These are phyloP conservation scores for Penicillium ucsense DNA, from an alignment of 495 filamentous ascomycete genomes.

Conservation along the genomic window DNA sequence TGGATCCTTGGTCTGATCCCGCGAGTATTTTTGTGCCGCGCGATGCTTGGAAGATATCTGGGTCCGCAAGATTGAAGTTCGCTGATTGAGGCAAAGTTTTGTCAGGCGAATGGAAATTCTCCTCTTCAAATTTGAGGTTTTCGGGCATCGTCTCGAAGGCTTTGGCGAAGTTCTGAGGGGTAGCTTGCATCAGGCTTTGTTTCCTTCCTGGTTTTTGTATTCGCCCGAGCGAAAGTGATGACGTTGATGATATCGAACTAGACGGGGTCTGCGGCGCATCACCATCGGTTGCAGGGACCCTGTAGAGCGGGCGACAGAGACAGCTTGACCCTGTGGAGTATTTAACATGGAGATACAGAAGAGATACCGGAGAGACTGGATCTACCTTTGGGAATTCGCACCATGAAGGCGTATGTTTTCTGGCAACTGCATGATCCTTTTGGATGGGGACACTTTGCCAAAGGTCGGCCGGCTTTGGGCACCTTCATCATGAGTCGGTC, in stretches of 20 bases:
- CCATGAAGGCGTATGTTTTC: slow-evolving; percentile 42
- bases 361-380: not conserved
- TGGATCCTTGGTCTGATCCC: not conserved
- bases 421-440: slow-evolving; percentile 50
- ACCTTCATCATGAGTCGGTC: slow-evolving; percentile 69
- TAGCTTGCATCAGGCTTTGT: slow-evolving; percentile 18
- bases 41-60: too few species aligned
- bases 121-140: slow-evolving; percentile 16
- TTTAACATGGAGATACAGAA: not conserved
- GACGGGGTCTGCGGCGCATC: slow-evolving; percentile 9
- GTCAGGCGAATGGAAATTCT: slow-evolving; percentile 2
- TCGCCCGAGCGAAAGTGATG: slow-evolving; percentile 12
- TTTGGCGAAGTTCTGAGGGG: slow-evolving; percentile 19
- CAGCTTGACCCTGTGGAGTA: slow-evolving; percentile 22
- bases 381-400: slow-evolving; percentile 40
- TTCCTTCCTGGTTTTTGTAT: slow-evolving; percentile 20
- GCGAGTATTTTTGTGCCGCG: too few species aligned
- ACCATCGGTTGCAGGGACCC: slow-evolving; percentile 16
- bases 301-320: slow-evolving; percentile 33
- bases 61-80: too few species aligned
- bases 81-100: not conserved
- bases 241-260: slow-evolving; percentile 3
- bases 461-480: slow-evolving; percentile 68
- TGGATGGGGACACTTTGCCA: slow-evolving; percentile 68
- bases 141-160: slow-evolving; percentile 17